These are phyloP conservation scores for Dicorynia guianensis DNA, from an alignment of 306 rosid species.

Conservation along the genomic window DNA sequence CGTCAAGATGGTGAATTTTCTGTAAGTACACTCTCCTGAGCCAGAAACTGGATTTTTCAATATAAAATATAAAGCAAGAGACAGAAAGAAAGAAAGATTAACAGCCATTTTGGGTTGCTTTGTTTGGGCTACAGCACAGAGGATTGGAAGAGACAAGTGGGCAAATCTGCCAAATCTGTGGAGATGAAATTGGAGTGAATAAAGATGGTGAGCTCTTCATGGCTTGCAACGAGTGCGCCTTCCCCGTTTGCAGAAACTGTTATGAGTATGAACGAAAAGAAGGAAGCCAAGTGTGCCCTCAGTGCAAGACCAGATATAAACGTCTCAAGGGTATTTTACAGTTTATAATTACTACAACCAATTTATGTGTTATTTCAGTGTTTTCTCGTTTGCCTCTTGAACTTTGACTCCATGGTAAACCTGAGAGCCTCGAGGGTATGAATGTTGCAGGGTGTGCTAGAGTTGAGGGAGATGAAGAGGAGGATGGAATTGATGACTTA, in stretches of 20 bases:
- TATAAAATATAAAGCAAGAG: background rate
- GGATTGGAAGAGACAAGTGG: conserved; percentile 33
- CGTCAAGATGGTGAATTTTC: conserved; percentile 56
- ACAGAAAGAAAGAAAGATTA: background rate
- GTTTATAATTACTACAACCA: too few species aligned
- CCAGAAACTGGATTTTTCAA: background rate
- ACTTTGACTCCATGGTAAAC: background rate
- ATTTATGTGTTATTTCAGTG: too few species aligned
- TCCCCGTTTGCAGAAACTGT: conserved; percentile 75
- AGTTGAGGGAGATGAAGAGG: conserved; percentile 85
- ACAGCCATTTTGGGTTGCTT: background rate
- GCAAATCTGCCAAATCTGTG: conserved; percentile 64
- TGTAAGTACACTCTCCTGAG: conserved; percentile 40
- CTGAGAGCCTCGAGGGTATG: background rate
- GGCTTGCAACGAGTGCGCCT: conserved; percentile 83
- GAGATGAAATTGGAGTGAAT: conserved; percentile 58
- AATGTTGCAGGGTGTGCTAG: conserved; percentile 62
- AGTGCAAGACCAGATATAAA: conserved; percentile 73
- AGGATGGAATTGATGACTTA: conserved; percentile 70
- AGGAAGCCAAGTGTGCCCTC: conserved; percentile 74
- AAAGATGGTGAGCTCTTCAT: conserved; percentile 66
- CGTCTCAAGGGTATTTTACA: conserved; percentile 63
- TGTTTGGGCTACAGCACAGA: conserved; percentile 45
- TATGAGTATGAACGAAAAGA: conserved; percentile 76
- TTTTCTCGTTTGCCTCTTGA: too few species aligned